These are phyloP conservation scores for Antitrichia curtipendula DNA, from an alignment of 225 moss, liverwort and hornwort species.

Conservation along the genomic window DNA sequence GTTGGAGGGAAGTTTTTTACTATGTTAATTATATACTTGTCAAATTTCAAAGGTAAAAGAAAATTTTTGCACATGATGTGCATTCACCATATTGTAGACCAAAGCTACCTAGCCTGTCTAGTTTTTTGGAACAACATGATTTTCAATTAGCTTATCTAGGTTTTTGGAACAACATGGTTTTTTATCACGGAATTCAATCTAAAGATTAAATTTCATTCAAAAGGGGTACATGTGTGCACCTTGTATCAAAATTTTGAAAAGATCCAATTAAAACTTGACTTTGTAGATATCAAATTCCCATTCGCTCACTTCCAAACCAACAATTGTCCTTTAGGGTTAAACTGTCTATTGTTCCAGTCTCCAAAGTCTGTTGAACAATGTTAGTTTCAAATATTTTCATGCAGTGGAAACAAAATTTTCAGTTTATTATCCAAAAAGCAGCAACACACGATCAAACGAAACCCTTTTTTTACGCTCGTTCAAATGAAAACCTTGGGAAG, in stretches of 20 bases:
- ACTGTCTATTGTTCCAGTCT: neutral
- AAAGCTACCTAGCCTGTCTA: too few species aligned
- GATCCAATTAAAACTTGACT: neutral
- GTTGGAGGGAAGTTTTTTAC: too few species aligned
- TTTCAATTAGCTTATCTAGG: too few species aligned
- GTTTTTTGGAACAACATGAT: too few species aligned
- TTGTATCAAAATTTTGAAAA: neutral
- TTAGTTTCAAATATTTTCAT: neutral
- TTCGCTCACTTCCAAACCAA: neutral
- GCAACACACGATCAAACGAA: neutral
- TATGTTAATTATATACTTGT: too few species aligned
- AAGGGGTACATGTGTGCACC: neutral
- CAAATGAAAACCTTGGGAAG: neutral
- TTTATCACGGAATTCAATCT: neutral
- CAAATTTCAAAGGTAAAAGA: too few species aligned
- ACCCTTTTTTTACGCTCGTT: neutral
- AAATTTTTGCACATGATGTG: too few species aligned
- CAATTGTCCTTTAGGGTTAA: neutral
- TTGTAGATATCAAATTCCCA: neutral
- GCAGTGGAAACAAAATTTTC: neutral
- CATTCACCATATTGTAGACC: too few species aligned
- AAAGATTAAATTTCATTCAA: too few species aligned
- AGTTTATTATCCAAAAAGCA: neutral
- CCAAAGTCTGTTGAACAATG: neutral
- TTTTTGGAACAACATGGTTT: too few species aligned